Percentiles rank a stretch among this genome's conserved stretches.
These are phyloP conservation scores for Acacia acuminata DNA, from an alignment of 306 rosid genomes.

Conservation along the genomic window DNA sequence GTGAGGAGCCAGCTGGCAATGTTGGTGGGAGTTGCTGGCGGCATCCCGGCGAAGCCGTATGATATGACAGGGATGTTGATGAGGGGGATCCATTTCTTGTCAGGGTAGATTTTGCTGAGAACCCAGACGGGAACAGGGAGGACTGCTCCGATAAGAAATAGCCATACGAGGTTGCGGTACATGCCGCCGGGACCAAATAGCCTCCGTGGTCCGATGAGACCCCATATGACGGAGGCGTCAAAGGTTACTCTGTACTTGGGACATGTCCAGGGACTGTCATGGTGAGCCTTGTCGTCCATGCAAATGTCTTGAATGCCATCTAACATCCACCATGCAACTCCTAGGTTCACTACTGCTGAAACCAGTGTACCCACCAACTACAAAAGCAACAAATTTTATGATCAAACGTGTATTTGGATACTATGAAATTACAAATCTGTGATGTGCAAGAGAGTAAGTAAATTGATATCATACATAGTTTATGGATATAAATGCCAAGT, in stretches of 20 bases:
- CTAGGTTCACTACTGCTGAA: constrained; percentile 76
- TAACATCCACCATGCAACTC: constrained; percentile 99
- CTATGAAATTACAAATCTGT: background rate
- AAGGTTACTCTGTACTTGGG: constrained; percentile 94
- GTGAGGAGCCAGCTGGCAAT: constrained; percentile 96
- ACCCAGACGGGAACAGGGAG: constrained; percentile 87
- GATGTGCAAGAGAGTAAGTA: background rate
- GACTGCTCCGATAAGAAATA: constrained; percentile 83
- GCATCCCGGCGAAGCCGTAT: constrained; percentile 97
- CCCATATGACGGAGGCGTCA: constrained; percentile 98
- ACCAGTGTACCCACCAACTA: constrained; percentile 92
- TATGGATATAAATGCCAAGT: background rate
- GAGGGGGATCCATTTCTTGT: constrained; percentile 88
- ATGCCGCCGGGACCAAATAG: constrained; percentile 89
- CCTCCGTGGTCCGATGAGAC: constrained; percentile 82
- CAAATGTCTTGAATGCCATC: constrained; percentile 76
- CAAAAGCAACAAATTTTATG: background rate
- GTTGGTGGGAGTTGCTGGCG: constrained; percentile 96
- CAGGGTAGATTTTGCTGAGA: constrained; percentile 77
- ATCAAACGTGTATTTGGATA: background rate
- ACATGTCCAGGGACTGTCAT: constrained; percentile 96
- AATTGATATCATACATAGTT: too few relatives aligned
- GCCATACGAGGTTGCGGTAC: constrained; percentile 87
- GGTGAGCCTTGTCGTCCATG: constrained; percentile 60
- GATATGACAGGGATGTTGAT: constrained; percentile 90